Evolutionary conservation across 345 rosid genomes (phyloP).

Genomic region (Psidium friedrichsthalianum): DNA sequence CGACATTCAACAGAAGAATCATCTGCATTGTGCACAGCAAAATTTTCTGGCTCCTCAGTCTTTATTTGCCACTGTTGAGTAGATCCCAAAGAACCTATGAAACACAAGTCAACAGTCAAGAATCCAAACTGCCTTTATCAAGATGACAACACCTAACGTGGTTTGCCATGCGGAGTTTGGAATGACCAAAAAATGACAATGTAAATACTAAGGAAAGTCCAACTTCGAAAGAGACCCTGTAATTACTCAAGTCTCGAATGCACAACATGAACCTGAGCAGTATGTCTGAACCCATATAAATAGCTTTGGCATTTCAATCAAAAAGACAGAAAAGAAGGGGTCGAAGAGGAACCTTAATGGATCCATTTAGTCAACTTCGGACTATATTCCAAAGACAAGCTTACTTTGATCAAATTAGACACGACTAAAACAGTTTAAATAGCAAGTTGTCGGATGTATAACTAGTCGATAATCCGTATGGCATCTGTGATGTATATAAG

Average conservation of each 20-base stretch:
- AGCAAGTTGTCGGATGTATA: too few relatives aligned
- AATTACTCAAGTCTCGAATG: background rate
- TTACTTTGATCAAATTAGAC: too few relatives aligned
- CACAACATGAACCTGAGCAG: background rate
- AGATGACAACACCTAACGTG: background rate
- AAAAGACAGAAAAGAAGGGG: background rate
- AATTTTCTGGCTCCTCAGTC: constrained; percentile 13
- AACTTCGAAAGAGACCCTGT: background rate
- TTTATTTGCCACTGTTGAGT: background rate
- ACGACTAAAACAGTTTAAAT: too few relatives aligned
- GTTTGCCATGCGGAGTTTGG: background rate
- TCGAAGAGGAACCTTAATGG: too few relatives aligned
- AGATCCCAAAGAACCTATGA: background rate
- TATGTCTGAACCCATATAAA: too few relatives aligned
- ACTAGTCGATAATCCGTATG: too few relatives aligned
- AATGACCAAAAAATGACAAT: background rate
- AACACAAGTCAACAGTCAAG: background rate
- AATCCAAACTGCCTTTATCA: background rate
- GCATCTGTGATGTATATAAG: too few relatives aligned
- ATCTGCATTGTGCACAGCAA: constrained; percentile 4
- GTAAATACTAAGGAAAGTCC: too few relatives aligned
- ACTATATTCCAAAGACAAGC: too few relatives aligned
- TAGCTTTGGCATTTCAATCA: too few relatives aligned
- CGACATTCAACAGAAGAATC: background rate
- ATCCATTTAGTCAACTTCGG: too few relatives aligned